These are phyloP conservation scores for Delphinella strobiligena DNA, from an alignment of 2,329 filamentous ascomycete species.

Conservation along the genomic window DNA sequence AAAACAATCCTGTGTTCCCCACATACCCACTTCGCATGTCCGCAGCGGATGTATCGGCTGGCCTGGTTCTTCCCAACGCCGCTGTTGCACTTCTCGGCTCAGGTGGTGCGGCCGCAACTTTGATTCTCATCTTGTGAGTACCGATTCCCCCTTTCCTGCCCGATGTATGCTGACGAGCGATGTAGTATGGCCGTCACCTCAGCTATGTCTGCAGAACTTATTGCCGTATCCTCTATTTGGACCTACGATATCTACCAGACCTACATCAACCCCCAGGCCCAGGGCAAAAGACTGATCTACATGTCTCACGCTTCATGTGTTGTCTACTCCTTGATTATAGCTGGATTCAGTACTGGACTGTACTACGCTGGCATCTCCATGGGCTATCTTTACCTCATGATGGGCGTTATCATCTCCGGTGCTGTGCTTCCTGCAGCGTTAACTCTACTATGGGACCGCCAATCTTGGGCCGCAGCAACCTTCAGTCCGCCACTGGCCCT, in stretches of 20 bases:
- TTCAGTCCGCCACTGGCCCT: slow-evolving; percentile 60
- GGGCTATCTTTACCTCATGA: slow-evolving; percentile 80
- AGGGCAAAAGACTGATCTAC: slow-evolving; percentile 64
- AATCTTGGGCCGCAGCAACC: slow-evolving; percentile 63
- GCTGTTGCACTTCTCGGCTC: slow-evolving; percentile 73
- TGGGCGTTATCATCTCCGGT: slow-evolving; percentile 81
- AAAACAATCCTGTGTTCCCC: slow-evolving; percentile 59
- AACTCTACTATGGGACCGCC: slow-evolving; percentile 68
- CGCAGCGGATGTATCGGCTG: slow-evolving; percentile 63
- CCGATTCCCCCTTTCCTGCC: no score
- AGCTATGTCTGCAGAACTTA: slow-evolving; percentile 70
- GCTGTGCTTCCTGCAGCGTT: slow-evolving; percentile 66
- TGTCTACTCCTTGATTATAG: slow-evolving; percentile 65
- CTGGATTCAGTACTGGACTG: slow-evolving; percentile 64
- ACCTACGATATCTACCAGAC: slow-evolving; percentile 80
- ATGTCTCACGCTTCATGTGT: slow-evolving; percentile 65
- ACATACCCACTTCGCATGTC: slow-evolving; percentile 62
- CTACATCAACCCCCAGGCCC: slow-evolving; percentile 69
- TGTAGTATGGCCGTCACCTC: slow-evolving; percentile 85
- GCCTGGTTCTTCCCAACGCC: slow-evolving; percentile 73
- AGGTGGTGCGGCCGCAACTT: slow-evolving; percentile 65
- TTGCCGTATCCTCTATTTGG: slow-evolving; percentile 76
- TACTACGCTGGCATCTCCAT: slow-evolving; percentile 54
- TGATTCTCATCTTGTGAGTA: slow-evolving; percentile 78
- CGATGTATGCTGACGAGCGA: no score